A percentile compares a stretch with the other conserved stretches of the same genome.
Conservation (phyloP, 257 asterid genomes). For the Solanum megistacrolobum region DNA sequence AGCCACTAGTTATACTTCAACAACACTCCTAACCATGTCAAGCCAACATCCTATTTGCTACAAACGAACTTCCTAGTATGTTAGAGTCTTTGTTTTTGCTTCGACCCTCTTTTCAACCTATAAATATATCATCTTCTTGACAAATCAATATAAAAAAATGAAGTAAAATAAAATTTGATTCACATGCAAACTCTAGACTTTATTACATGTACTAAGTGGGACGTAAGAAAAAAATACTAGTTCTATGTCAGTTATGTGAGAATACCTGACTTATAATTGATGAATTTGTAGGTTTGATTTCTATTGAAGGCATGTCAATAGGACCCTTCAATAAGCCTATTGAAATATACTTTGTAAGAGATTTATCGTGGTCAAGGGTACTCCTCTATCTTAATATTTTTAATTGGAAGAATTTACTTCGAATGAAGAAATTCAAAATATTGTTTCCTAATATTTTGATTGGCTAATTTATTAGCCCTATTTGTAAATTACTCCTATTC, state of each 20-base stretch:
- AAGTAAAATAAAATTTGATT: background rate
- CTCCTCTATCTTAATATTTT: background rate
- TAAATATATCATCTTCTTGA: background rate
- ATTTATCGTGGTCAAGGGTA: background rate
- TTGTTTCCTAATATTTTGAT: background rate
- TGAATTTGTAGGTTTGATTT: background rate
- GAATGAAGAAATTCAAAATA: background rate
- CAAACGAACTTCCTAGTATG: background rate
- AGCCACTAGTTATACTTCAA: background rate
- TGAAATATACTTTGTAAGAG: background rate
- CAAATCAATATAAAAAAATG: background rate
- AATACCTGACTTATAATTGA: background rate
- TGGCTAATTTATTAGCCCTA: background rate
- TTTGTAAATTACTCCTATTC: background rate
- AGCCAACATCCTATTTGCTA: background rate
- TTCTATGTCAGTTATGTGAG: background rate
- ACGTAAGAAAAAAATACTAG: background rate
- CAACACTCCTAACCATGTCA: background rate
- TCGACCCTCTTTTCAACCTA: background rate
- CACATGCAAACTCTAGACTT: no score
- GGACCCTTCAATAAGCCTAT: background rate
- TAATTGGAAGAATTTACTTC: background rate
- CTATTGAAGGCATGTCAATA: background rate
- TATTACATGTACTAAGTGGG: no score
- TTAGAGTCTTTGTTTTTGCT: background rate